These are phyloP conservation scores for Penicillium odoratum DNA, from an alignment of 495 filamentous ascomycete species.

Conservation along the genomic window DNA sequence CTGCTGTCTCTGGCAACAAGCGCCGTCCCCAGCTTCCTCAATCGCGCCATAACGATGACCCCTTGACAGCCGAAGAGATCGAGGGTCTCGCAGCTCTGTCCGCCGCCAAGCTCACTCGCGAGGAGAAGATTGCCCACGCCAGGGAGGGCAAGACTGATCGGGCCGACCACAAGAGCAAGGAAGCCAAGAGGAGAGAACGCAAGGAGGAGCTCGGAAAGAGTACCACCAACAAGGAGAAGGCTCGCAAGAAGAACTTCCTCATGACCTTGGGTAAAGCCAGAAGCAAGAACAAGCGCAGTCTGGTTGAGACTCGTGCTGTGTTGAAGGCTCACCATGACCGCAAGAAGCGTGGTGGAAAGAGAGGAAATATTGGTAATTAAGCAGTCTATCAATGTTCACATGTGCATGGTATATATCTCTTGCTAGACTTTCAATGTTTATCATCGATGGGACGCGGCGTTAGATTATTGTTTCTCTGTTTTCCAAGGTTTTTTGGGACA, in stretches of 20 bases:
- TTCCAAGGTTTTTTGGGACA: slow-evolving; percentile 3
- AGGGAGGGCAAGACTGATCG: slow-evolving; percentile 72
- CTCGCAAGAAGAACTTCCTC: slow-evolving; percentile 92
- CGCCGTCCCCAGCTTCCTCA: slow-evolving; percentile 38
- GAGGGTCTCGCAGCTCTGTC: slow-evolving; percentile 68
- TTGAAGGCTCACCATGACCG: slow-evolving; percentile 81
- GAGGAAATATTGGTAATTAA: slow-evolving; percentile 60
- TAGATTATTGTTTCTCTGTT: neutral
- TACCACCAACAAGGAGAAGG: slow-evolving; percentile 97
- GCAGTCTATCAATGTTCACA: neutral
- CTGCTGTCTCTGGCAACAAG: slow-evolving; percentile 49
- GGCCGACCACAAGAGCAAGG: slow-evolving; percentile 76
- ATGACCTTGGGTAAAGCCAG: slow-evolving; percentile 97
- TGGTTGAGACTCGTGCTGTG: slow-evolving; percentile 75
- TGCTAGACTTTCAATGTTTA: slow-evolving; percentile 5
- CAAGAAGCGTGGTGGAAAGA: slow-evolving; percentile 79
- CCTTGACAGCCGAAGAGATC: slow-evolving; percentile 83
- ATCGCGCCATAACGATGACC: slow-evolving; percentile 72
- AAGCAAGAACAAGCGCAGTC: slow-evolving; percentile 87
- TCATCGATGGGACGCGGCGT: slow-evolving; percentile 14
- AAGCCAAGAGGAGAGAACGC: slow-evolving; percentile 76
- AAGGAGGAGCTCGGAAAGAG: slow-evolving; percentile 88
- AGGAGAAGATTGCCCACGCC: slow-evolving; percentile 77
- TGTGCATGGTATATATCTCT: slow-evolving; percentile 1
- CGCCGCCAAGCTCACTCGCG: slow-evolving; percentile 71